phyloP scores from a whole-genome alignment of 257 asterid genomes.

The Solanum arcanum region DNA sequence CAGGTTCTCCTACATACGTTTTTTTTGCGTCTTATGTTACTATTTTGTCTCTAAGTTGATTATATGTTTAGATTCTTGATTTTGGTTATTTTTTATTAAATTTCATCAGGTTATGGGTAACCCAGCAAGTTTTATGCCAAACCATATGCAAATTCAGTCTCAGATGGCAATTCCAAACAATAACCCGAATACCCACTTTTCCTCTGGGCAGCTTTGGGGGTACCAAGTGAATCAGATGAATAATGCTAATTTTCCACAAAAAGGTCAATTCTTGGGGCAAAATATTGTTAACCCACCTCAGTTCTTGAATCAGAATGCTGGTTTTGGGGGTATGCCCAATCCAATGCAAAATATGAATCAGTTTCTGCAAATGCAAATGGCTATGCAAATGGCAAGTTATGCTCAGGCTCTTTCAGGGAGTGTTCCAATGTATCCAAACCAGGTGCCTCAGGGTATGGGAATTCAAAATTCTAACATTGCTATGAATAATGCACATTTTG shows the following conservation, averaged over 20 bases:
- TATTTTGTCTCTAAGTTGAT: background rate
- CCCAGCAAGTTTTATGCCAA: conserved; percentile 26
- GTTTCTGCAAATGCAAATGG: conserved; percentile 39
- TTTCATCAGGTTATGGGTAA: conserved; percentile 35
- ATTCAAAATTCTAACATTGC: conserved; percentile 29
- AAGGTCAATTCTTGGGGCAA: conserved; percentile 29
- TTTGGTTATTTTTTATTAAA: background rate
- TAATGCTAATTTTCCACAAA: conserved; percentile 7
- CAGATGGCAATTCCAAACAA: conserved; percentile 34
- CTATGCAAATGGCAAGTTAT: conserved; percentile 24
- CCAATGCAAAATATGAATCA: conserved; percentile 48
- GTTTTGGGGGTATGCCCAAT: conserved; percentile 23
- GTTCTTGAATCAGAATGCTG: conserved; percentile 18
- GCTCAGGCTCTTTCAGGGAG: conserved; percentile 11
- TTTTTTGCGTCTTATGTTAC: background rate
- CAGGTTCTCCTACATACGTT: conserved; percentile 18
- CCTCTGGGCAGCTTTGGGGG: conserved; percentile 34
- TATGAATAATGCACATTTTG: conserved; percentile 27
- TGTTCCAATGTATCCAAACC: background rate
- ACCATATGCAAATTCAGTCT: conserved; percentile 32
- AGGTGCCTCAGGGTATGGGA: background rate
- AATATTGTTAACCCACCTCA: conserved; percentile 31
- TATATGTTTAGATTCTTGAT: background rate
- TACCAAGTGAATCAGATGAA: conserved; percentile 14
- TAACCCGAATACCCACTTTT: conserved; percentile 24